These are phyloP conservation scores for Fusarium globosum DNA, from an alignment of 2,329 filamentous ascomycete genomes.

Conservation along the genomic window DNA sequence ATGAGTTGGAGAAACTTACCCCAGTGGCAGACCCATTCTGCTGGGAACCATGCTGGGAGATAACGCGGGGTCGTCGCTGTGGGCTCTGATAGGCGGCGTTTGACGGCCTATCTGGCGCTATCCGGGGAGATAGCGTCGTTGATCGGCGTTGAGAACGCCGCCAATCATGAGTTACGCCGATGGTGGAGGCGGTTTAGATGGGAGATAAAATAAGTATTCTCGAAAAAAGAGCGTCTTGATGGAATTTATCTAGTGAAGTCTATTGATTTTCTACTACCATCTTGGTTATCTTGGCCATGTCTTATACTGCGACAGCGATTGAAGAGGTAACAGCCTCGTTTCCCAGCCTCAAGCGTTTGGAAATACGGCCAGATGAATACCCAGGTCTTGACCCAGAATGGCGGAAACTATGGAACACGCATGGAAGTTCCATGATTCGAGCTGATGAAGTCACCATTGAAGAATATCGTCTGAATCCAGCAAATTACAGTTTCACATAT, in stretches of 20 bases:
- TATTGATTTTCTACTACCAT: background rate
- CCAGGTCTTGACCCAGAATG: background rate
- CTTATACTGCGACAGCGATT: background rate
- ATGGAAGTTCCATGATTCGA: background rate
- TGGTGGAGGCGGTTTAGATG: background rate
- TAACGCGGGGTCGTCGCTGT: slow-evolving; percentile 1
- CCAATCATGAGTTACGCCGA: background rate
- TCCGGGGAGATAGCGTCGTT: slow-evolving; percentile 1
- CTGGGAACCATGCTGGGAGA: background rate
- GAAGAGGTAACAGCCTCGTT: background rate
- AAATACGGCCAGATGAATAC: background rate
- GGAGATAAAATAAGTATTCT: background rate
- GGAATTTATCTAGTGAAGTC: background rate
- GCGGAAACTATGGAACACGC: background rate
- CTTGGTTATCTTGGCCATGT: background rate
- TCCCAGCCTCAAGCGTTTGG: background rate
- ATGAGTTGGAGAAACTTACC: background rate
- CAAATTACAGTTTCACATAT: slow-evolving; percentile 3
- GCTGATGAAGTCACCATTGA: background rate
- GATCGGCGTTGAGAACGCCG: slow-evolving; percentile 8
- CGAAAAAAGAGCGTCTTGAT: background rate
- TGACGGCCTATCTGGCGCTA: slow-evolving; percentile 8
- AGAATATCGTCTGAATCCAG: background rate
- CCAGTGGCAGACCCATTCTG: background rate
- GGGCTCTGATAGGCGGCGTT: background rate